Evolutionary conservation across 2,329 filamentous ascomycete species (phyloP).

Genomic region (Penicillium sumatraense): DNA sequence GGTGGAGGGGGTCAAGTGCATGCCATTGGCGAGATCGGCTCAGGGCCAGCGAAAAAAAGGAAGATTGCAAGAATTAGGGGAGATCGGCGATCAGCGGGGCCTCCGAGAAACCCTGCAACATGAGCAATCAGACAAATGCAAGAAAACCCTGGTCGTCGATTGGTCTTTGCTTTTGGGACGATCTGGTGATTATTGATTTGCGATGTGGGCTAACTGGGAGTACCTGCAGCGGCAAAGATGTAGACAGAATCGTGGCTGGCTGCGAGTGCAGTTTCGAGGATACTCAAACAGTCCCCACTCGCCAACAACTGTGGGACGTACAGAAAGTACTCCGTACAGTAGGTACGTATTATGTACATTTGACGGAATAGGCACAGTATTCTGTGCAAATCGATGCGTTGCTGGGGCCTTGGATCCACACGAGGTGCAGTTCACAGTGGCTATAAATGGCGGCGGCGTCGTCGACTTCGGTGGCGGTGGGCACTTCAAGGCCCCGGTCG

Average conservation of each 20-base stretch:
- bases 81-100: conserved; percentile 18
- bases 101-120: conserved; percentile 4
- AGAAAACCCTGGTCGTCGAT: background rate
- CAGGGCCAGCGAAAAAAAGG: background rate
- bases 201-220: conserved; percentile 8
- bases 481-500: background rate
- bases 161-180: conserved; percentile 12
- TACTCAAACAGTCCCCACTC: background rate
- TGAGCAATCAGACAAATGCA: conserved; percentile 22
- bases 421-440: background rate
- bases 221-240: conserved; percentile 28
- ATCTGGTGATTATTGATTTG: conserved; percentile 21
- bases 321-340: too few species aligned
- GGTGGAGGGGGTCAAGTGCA: conserved; percentile 1
- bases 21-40: conserved; percentile 14
- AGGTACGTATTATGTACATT: too few species aligned
- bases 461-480: background rate
- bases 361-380: too few species aligned
- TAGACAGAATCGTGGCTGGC: conserved; percentile 22
- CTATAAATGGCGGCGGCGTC: background rate
- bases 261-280: conserved; percentile 13
- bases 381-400: background rate
- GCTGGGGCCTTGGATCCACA: background rate
- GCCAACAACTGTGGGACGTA: too few species aligned
- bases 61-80: background rate